These are phyloP conservation scores for Guyanaporus albipodus DNA, from an alignment of 768 basidiomycete genomes.

Conservation along the genomic window DNA sequence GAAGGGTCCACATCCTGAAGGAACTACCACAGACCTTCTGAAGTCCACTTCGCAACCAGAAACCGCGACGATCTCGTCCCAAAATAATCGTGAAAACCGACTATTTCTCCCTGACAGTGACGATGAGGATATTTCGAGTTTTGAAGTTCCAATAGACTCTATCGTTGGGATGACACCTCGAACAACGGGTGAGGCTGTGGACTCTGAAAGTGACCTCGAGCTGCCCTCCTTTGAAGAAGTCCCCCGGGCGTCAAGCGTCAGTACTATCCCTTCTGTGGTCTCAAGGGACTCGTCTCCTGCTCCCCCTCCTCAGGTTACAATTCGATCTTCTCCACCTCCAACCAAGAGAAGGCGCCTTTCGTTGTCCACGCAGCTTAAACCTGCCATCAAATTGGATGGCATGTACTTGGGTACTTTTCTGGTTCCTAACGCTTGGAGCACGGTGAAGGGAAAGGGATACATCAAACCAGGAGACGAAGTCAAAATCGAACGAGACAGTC, in stretches of 20 bases:
- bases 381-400: constrained; percentile 23
- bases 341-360: constrained; percentile 54
- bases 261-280: constrained; percentile 34
- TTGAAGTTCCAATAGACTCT: constrained; percentile 4
- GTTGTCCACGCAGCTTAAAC: constrained; percentile 14
- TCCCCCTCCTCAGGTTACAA: constrained; percentile 15
- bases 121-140: constrained; percentile 34
- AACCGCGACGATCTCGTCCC: constrained; percentile 4
- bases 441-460: constrained; percentile 68
- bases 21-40: no score
- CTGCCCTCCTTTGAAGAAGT: constrained; percentile 30
- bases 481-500: constrained; percentile 51
- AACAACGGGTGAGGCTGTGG: constrained; percentile 33
- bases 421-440: constrained; percentile 75
- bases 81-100: constrained; percentile 25
- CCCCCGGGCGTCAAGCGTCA: constrained; percentile 40
- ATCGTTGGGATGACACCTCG: constrained; percentile 19
- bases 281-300: constrained; percentile 30
- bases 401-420: constrained; percentile 65
- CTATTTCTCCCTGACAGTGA: constrained; percentile 44
- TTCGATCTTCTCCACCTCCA: constrained; percentile 31
- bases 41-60: background rate
- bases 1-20: no score
- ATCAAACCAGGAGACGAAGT: constrained; percentile 62
- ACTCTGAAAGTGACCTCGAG: constrained; percentile 34